phyloP scores from a whole-genome alignment of 2,329 filamentous ascomycete species.

The Colletotrichum lentis region DNA sequence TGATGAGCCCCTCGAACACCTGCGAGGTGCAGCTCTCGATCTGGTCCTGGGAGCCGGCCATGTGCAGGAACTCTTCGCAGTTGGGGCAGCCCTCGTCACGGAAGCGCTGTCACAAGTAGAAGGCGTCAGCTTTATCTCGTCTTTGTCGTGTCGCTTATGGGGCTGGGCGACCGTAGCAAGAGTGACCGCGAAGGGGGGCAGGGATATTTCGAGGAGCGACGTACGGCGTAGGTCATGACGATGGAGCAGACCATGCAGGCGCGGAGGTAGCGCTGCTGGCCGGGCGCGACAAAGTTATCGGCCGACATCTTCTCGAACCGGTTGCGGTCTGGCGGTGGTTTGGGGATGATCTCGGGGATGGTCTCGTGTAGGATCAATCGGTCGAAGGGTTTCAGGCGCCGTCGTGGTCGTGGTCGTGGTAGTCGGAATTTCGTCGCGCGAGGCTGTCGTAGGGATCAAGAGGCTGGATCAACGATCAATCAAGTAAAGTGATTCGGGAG shows the following conservation, averaged over 20 bases:
- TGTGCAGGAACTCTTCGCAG: conserved; percentile 90
- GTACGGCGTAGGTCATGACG: conserved; percentile 80
- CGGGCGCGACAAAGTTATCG: conserved; percentile 73
- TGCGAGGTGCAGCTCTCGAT: conserved; percentile 94
- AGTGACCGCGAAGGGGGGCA: neutral
- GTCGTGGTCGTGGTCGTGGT: neutral
- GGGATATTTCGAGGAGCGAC: conserved; percentile 42
- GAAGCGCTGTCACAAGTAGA: conserved; percentile 71
- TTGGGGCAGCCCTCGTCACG: conserved; percentile 90
- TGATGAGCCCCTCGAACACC: conserved; percentile 92
- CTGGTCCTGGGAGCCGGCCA: conserved; percentile 78
- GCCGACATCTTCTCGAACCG: conserved; percentile 48
- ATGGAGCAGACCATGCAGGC: conserved; percentile 99
- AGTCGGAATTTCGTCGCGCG: conserved; percentile 4
- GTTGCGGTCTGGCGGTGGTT: neutral
- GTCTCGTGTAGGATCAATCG: conserved; percentile 3
- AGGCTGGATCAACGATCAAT: neutral
- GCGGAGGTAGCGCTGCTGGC: conserved; percentile 84
- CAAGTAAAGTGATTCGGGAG: neutral
- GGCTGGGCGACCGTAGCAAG: neutral
- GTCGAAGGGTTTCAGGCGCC: neutral
- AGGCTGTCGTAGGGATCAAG: neutral
- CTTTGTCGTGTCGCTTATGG: neutral
- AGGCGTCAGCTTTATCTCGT: neutral
- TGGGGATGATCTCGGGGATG: too few relatives aligned